Evolutionary conservation across 208 protist genomes (phyloP), one percentile per base, ranked within the genome.

Genomic region (Naegleria fowleri): DNA sequence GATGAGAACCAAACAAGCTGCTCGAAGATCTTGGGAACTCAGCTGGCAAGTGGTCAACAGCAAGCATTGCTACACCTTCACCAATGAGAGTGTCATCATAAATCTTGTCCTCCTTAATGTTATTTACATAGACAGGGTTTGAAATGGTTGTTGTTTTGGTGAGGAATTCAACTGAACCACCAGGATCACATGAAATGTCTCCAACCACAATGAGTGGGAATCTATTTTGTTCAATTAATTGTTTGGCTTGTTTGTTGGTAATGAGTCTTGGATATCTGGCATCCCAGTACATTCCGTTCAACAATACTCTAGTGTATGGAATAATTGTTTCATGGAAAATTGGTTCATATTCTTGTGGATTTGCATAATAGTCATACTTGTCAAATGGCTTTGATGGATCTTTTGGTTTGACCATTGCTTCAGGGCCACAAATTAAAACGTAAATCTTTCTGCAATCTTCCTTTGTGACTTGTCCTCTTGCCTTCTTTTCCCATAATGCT

Each of bases 241-340:
- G 59, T 22, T 90, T 55, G 43, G 93, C 93, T 91, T 97, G 94
- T 39, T 92, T 89, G 25, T 48, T 93, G 15, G 95, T 95, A 39
- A 97, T 91, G 19, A 97, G 92, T 59, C 95, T 92, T 43, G 96
- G 95, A 91, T 92, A 97, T 75, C 92, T 91, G 0, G 38, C 58
- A 79, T 97, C 95, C 96, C 96, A 97, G 91, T 97, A 97, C 89
- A 97, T 95, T 55, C 94, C 91, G 90, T 96, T 96, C 7, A 97
- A 91, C 39, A 97, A 90, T 48, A 91, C 90, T 41, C 48, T 91
- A 29, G 92, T 83, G 88, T 97, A 94, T 88, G 95, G 95, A 22
- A 94, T 92, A 90, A 96, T 92, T 15, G 79, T 75, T 59, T 93
- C 90, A 48, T 93, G 90, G 55, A 93, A 95, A 41, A 83, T 94